A percentile compares a stretch with the other conserved stretches of the same genome.
Evolutionary conservation across 768 basidiomycete species (phyloP).

Genomic region (Suillus ampliporus): DNA sequence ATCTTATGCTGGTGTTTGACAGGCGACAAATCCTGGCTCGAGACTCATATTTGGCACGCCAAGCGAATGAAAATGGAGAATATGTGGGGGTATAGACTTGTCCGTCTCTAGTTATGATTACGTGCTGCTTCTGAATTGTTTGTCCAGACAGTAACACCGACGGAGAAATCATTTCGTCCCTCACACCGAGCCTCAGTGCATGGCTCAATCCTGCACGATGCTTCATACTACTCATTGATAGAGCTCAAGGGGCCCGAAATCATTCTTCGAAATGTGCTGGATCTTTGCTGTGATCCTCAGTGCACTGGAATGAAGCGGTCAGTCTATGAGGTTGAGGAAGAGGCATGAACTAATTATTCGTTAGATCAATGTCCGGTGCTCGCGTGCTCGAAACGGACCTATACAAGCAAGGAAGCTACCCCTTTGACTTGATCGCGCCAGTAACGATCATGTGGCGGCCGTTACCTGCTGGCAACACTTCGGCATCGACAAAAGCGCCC

Average conservation of each 20-base stretch:
- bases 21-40: conserved; percentile 93
- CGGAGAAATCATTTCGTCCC: conserved; percentile 90
- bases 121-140: not conserved
- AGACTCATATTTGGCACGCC: conserved; percentile 97
- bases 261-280: conserved; percentile 56
- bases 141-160: conserved; percentile 77
- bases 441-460: conserved; percentile 78
- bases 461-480: conserved; percentile 5
- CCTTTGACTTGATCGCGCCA: conserved; percentile 73
- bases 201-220: conserved; percentile 88
- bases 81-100: conserved; percentile 91
- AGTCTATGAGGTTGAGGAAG: conserved; percentile 8
- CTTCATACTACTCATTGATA: conserved; percentile 80
- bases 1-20: conserved; percentile 4
- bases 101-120: conserved; percentile 37
- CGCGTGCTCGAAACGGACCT: conserved; percentile 69
- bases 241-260: conserved; percentile 72
- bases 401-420: conserved; percentile 69
- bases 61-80: conserved; percentile 96
- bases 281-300: conserved; percentile 68
- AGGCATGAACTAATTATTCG: not conserved
- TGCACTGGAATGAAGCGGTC: conserved; percentile 69
- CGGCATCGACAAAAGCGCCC: conserved; percentile 2
- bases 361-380: conserved; percentile 69
- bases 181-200: conserved; percentile 89